A percentile compares a stretch with the other conserved stretches of the same genome.
Conservation (phyloP, 2,329 filamentous ascomycete genomes). For the Talaromyces pinophilus region DNA sequence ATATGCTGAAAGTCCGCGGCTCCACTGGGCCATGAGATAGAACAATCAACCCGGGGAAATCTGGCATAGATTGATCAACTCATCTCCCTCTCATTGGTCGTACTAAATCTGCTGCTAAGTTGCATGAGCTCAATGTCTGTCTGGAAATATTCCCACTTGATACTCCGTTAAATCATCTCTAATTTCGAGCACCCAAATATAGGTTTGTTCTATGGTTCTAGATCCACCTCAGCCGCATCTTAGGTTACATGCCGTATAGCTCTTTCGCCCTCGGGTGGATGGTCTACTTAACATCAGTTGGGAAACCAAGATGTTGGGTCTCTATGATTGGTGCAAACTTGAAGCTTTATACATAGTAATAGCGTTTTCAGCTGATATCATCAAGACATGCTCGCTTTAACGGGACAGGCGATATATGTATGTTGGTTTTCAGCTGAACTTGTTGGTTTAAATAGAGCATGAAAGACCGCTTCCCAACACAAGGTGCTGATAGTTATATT, state of each 20-base stretch:
- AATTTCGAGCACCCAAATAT: too few species aligned
- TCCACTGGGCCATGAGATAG: neutral
- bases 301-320: neutral
- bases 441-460: neutral
- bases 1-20: neutral
- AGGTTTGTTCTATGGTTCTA: neutral
- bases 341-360: neutral
- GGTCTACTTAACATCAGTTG: neutral
- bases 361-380: neutral
- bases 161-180: too few species aligned
- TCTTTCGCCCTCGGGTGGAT: neutral
- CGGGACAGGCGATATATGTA: neutral
- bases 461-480: neutral
- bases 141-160: too few species aligned
- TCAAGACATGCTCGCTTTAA: neutral
- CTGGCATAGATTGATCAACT: neutral
- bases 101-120: neutral
- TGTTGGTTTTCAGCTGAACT: neutral
- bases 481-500: neutral
- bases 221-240: neutral
- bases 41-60: neutral
- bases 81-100: neutral
- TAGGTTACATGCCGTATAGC: neutral
- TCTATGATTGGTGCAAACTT: neutral
- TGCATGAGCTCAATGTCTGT: neutral